phyloP scores from a whole-genome alignment of 352 stramenopile genomes.

The Globisporangium uncinulatum region DNA sequence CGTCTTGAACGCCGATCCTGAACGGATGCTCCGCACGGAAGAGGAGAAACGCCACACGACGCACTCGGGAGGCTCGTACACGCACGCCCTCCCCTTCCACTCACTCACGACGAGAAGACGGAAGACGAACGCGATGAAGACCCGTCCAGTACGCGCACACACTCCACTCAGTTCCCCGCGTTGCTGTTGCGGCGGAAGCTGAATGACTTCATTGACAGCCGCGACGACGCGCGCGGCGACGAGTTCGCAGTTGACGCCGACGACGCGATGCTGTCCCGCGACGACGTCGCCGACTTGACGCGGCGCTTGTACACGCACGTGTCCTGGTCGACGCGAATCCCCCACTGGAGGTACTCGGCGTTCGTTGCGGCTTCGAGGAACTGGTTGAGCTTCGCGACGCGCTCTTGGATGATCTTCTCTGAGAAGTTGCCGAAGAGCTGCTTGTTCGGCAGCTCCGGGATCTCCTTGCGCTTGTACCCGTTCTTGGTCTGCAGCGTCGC shows the following conservation, averaged over 20 bases:
- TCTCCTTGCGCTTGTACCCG: slow-evolving; percentile 66
- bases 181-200: slow-evolving; percentile 62
- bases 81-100: background rate
- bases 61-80: too few species aligned
- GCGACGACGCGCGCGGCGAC: slow-evolving; percentile 51
- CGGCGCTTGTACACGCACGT: slow-evolving; percentile 73
- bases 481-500: slow-evolving; percentile 73
- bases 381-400: slow-evolving; percentile 64
- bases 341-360: slow-evolving; percentile 69
- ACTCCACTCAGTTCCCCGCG: slow-evolving; percentile 30
- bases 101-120: too few species aligned
- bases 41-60: too few species aligned
- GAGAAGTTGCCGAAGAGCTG: slow-evolving; percentile 69
- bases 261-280: slow-evolving; percentile 34
- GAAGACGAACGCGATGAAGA: too few species aligned
- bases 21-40: too few species aligned
- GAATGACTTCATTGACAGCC: slow-evolving; percentile 67
- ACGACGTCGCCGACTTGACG: slow-evolving; percentile 38
- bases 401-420: slow-evolving; percentile 73
- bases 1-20: too few species aligned
- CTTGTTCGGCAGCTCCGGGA: slow-evolving; percentile 69
- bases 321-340: slow-evolving; percentile 68
- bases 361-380: slow-evolving; percentile 72
- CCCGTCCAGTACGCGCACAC: too few species aligned
- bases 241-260: slow-evolving; percentile 34